phyloP scores from a whole-genome alignment of 768 basidiomycete genomes.

The Cystobasidiopsis lactophilus region DNA sequence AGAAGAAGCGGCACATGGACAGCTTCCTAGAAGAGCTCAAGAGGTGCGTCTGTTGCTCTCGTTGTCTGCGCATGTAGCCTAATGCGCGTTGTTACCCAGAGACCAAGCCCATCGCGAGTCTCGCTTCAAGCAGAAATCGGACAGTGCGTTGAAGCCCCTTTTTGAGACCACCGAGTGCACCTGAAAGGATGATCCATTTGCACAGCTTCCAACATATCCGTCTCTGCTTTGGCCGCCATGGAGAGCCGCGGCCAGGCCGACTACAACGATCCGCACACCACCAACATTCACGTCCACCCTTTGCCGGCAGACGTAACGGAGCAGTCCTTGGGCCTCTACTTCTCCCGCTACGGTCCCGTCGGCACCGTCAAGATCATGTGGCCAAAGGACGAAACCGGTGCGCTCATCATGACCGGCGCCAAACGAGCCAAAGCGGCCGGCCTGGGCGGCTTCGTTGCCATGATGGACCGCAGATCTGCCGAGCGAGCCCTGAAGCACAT shows the following conservation, averaged over 20 bases:
- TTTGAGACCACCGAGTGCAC: constrained; percentile 22
- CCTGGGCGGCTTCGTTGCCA: constrained; percentile 87
- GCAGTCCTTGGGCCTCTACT: constrained; percentile 63
- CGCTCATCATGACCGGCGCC: background rate
- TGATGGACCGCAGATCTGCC: constrained; percentile 80
- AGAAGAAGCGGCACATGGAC: constrained; percentile 92
- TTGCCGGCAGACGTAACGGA: constrained; percentile 72
- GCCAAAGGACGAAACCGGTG: constrained; percentile 6
- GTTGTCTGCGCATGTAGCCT: background rate
- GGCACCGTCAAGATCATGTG: constrained; percentile 29
- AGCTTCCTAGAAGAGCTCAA: constrained; percentile 91
- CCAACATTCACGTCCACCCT: constrained; percentile 89
- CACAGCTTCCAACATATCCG: background rate
- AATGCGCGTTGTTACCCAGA: constrained; percentile 29
- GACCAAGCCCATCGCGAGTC: constrained; percentile 83
- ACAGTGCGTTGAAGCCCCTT: constrained; percentile 18
- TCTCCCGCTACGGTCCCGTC: constrained; percentile 77
- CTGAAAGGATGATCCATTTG: background rate
- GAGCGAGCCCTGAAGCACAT: constrained; percentile 69
- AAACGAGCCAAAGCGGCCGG: constrained; percentile 21
- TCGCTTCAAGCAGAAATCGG: constrained; percentile 33
- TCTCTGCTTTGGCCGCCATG: constrained; percentile 35
- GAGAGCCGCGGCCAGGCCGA: constrained; percentile 67
- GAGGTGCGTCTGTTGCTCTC: constrained; percentile 31
- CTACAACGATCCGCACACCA: constrained; percentile 66